Evolutionary conservation across 352 stramenopile genomes (phyloP).

Genomic region (Pythium rhizo-oryzae): DNA sequence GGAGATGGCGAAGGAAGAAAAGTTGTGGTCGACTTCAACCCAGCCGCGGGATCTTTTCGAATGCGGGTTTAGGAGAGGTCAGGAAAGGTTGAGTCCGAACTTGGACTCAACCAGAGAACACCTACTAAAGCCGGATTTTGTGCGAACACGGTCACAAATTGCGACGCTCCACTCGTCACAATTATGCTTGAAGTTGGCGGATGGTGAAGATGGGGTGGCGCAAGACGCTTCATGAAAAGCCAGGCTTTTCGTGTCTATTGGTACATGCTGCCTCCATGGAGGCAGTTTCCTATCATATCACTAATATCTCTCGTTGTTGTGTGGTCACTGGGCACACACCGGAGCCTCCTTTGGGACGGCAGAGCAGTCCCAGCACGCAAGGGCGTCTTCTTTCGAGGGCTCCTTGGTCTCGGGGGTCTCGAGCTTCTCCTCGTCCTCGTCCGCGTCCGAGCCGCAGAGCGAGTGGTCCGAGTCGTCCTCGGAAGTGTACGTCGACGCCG

Average conservation of each 20-base stretch:
- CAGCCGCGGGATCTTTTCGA: constrained; percentile 1
- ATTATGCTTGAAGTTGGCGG: not conserved
- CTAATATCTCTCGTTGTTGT: not conserved
- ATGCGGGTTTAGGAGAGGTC: not conserved
- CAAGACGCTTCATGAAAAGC: not conserved
- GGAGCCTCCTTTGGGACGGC: no score
- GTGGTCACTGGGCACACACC: not conserved
- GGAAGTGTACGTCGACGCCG: constrained; percentile 21
- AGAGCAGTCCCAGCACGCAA: no score
- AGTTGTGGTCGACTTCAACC: constrained; percentile 9
- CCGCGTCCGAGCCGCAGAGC: not conserved
- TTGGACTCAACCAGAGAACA: no score
- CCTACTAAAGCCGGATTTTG: no score
- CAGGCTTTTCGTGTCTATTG: not conserved
- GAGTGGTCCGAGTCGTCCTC: constrained; percentile 26
- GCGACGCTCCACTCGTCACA: no score
- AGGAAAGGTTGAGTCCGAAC: no score
- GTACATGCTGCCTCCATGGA: not conserved
- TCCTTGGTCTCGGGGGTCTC: constrained; percentile 12
- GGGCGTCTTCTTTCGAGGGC: not conserved
- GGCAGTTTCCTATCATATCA: constrained; percentile 1
- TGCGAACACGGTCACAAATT: no score
- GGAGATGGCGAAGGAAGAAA: not conserved
- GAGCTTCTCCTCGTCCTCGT: constrained; percentile 17
- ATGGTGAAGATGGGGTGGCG: no score